Conservation (phyloP, 345 rosid species). For the Corymbia maculata region DNA sequence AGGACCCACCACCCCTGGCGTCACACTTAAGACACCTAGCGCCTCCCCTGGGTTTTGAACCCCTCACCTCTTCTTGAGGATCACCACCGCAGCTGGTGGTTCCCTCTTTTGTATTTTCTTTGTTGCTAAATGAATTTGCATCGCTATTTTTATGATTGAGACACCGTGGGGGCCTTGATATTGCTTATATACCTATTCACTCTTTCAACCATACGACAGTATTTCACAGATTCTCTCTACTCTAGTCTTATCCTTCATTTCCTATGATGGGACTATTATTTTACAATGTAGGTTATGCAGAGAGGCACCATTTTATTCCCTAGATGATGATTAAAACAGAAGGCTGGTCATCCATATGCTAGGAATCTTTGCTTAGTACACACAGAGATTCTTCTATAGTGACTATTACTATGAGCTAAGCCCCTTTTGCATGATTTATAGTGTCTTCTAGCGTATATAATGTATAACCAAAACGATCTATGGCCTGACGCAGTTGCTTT, state of each 20-base stretch:
- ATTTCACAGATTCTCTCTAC: not conserved
- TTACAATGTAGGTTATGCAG: not conserved
- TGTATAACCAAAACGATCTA: not conserved
- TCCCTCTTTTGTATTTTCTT: not conserved
- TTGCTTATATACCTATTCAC: not conserved
- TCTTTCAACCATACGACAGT: not conserved
- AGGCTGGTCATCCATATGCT: not conserved
- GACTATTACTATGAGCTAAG: not conserved
- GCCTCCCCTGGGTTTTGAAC: too few relatives aligned
- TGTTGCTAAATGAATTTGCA: not conserved
- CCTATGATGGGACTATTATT: not conserved
- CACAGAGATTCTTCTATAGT: not conserved
- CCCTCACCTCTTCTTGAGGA: too few relatives aligned
- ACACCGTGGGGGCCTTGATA: not conserved
- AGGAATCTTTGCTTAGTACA: not conserved
- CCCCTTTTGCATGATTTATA: not conserved
- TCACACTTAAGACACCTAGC: too few relatives aligned
- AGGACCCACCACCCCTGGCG: too few relatives aligned
- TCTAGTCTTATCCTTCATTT: not conserved
- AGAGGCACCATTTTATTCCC: not conserved
- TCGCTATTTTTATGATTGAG: not conserved
- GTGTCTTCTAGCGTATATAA: not conserved
- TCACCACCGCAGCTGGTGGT: too few relatives aligned
- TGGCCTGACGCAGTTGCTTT: not conserved
- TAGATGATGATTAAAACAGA: not conserved